Evolutionary conservation across 1,284 basidiomycete genomes (phyloP).

Genomic region (Vanrija sp.): DNA sequence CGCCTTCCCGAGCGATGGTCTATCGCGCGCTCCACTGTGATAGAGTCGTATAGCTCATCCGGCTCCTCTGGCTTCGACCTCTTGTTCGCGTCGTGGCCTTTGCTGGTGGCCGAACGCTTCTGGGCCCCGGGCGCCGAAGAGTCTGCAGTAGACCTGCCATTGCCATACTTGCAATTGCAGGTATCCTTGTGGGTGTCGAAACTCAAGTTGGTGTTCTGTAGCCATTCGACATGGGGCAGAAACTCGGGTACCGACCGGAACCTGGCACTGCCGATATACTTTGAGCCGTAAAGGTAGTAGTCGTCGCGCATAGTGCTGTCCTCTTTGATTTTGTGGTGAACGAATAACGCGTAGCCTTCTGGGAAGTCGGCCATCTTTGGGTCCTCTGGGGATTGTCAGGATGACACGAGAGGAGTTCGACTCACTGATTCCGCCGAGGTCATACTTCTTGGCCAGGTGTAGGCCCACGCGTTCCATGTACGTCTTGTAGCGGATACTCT

Average conservation of each 20-base stretch:
- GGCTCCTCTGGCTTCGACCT: neutral
- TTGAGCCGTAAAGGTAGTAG: constrained; percentile 37
- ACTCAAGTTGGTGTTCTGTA: constrained; percentile 27
- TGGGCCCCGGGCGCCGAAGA: neutral
- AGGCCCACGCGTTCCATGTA: constrained; percentile 31
- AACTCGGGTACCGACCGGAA: constrained; percentile 31
- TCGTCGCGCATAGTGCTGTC: constrained; percentile 22
- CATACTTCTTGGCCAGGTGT: constrained; percentile 18
- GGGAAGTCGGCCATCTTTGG: constrained; percentile 22
- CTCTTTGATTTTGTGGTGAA: constrained; percentile 23
- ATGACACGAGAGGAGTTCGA: neutral
- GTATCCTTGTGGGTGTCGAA: constrained; percentile 29
- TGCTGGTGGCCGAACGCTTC: neutral
- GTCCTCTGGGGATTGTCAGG: neutral
- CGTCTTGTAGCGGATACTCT: constrained; percentile 5
- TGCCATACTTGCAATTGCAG: constrained; percentile 27
- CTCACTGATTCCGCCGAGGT: constrained; percentile 11
- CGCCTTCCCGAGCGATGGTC: constrained; percentile 15
- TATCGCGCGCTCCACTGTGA: constrained; percentile 9
- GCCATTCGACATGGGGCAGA: constrained; percentile 32
- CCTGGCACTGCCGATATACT: constrained; percentile 6
- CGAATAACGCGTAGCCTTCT: constrained; percentile 31
- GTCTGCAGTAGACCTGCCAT: neutral
- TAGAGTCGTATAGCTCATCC: neutral
- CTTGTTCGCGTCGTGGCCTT: neutral